Evolutionary conservation across 192 early-diverging fungal species (phyloP).

Genomic region (Thamnidium elegans): DNA sequence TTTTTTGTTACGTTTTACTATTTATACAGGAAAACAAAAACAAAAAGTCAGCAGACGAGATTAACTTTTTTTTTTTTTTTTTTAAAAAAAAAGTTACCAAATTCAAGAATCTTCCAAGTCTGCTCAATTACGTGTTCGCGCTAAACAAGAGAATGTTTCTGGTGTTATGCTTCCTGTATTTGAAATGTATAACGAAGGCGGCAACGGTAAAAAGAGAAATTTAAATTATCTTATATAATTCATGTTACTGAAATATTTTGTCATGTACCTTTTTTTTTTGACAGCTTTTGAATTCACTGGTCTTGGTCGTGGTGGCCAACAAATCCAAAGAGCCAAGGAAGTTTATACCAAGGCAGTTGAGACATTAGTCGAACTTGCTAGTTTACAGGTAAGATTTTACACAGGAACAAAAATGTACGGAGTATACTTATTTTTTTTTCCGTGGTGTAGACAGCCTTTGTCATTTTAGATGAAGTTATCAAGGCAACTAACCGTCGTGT

Average conservation of each 20-base stretch:
- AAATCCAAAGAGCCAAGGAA: constrained; percentile 91
- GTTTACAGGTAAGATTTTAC: constrained; percentile 71
- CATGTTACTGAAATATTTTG: neutral
- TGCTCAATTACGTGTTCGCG: constrained; percentile 87
- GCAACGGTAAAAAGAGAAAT: constrained; percentile 63
- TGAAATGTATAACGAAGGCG: constrained; percentile 82
- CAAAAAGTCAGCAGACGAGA: neutral
- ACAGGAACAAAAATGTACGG: neutral
- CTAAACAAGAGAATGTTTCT: constrained; percentile 96
- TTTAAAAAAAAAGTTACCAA: constrained; percentile 87
- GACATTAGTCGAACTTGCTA: constrained; percentile 96
- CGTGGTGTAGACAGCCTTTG: constrained; percentile 83
- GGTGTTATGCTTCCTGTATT: constrained; percentile 94
- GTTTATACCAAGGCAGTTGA: constrained; percentile 94
- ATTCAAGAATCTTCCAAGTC: constrained; percentile 92
- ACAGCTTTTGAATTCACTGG: constrained; percentile 95
- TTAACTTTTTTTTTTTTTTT: neutral
- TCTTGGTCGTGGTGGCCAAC: constrained; percentile 96
- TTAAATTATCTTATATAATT: neutral
- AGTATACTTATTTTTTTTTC: neutral
- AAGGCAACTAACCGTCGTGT: constrained; percentile 98
- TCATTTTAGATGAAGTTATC: constrained; percentile 99
- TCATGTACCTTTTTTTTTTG: neutral
- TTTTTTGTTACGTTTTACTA: neutral
- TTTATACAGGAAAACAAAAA: neutral